phyloP scores from a whole-genome alignment of 108 stramenopile genomes.

The Cylindrotheca closterium region DNA sequence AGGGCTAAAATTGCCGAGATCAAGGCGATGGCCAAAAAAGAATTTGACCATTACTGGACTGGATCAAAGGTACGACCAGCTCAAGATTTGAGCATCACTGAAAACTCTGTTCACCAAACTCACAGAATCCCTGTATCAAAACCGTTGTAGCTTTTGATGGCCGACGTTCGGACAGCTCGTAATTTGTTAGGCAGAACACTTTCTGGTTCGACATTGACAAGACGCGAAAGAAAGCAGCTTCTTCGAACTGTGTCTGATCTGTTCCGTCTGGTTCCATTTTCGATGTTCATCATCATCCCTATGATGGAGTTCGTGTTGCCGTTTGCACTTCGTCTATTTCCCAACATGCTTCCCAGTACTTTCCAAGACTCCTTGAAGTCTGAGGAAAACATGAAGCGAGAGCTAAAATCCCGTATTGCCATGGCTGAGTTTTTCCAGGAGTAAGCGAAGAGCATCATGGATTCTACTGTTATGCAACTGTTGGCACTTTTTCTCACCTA shows the following conservation, averaged over 20 bases:
- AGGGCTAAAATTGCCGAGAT: constrained; percentile 52
- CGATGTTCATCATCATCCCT: constrained; percentile 96
- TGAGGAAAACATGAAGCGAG: constrained; percentile 97
- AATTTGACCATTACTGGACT: constrained; percentile 93
- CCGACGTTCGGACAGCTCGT: constrained; percentile 89
- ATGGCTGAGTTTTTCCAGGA: constrained; percentile 98
- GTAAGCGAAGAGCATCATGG: constrained; percentile 40
- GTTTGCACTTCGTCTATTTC: constrained; percentile 94
- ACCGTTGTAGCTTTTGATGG: constrained; percentile 66
- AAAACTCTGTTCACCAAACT: neutral
- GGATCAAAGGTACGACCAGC: constrained; percentile 78
- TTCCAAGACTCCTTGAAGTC: constrained; percentile 96
- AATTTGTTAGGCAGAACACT: constrained; percentile 76
- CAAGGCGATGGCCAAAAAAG: constrained; percentile 71
- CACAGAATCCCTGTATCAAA: neutral
- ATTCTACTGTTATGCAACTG: constrained; percentile 3
- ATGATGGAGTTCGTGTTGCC: constrained; percentile 98
- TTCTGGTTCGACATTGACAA: constrained; percentile 83
- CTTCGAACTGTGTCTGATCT: constrained; percentile 94
- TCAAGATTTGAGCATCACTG: neutral
- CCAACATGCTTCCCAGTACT: constrained; percentile 99
- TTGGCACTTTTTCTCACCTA: constrained; percentile 1
- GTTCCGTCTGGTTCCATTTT: constrained; percentile 95
- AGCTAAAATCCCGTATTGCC: constrained; percentile 91
- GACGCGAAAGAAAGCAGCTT: constrained; percentile 96